A percentile compares a stretch with the other conserved stretches of the same genome.
Conservation (phyloP, 495 filamentous ascomycete species). For the Neurospora intermedia region DNA sequence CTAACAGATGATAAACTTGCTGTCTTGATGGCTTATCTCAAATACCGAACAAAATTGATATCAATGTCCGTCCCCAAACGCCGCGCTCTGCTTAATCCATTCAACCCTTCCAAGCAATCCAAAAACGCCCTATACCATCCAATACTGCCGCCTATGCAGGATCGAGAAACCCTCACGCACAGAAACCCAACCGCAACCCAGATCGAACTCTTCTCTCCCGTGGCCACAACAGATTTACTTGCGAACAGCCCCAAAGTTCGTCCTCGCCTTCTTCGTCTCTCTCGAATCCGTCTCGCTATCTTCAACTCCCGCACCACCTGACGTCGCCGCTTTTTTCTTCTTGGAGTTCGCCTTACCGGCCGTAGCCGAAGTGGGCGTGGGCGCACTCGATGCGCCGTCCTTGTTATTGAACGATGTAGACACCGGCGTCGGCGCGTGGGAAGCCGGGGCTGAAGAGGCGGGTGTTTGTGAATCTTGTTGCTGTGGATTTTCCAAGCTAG, state of each 20-base stretch:
- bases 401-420: slow-evolving; percentile 30
- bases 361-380: slow-evolving; percentile 34
- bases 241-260: slow-evolving; percentile 38
- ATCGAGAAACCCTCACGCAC: background rate
- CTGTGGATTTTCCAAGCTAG: background rate
- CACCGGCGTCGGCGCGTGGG: slow-evolving; percentile 37
- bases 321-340: slow-evolving; percentile 17
- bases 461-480: slow-evolving; percentile 30
- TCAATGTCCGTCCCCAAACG: background rate
- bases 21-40: background rate
- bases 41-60: background rate
- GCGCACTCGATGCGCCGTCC: slow-evolving; percentile 30
- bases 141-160: background rate
- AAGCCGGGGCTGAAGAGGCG: slow-evolving; percentile 29
- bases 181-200: background rate
- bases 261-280: slow-evolving; percentile 40
- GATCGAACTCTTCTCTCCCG: background rate
- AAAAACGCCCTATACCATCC: slow-evolving; percentile 8
- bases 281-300: slow-evolving; percentile 42
- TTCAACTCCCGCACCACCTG: slow-evolving; percentile 23
- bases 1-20: background rate
- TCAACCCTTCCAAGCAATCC: background rate
- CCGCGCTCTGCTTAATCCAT: background rate
- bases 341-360: slow-evolving; percentile 32
- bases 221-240: slow-evolving; percentile 23